These are phyloP conservation scores for Ballota nigra DNA, from an alignment of 257 asterid species.

Conservation along the genomic window DNA sequence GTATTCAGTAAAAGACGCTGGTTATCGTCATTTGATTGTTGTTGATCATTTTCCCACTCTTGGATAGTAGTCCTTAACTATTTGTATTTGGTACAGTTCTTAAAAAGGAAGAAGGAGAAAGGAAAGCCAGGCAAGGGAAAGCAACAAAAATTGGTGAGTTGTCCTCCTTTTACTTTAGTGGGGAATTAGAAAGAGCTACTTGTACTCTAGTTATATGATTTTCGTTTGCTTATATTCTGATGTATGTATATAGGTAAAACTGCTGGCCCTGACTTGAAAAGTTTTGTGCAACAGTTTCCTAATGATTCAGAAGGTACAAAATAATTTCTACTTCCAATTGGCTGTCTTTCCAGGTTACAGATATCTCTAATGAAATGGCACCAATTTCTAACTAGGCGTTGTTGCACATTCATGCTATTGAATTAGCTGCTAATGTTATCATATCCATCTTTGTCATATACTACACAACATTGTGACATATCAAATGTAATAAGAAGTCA, in stretches of 20 bases:
- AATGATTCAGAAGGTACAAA: constrained; percentile 63
- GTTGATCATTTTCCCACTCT: background rate
- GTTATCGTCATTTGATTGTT: background rate
- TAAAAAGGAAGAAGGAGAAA: constrained; percentile 90
- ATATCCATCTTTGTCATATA: background rate
- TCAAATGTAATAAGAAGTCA: background rate
- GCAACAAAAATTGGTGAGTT: constrained; percentile 51
- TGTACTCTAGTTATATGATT: constrained; percentile 2
- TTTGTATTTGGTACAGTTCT: constrained; percentile 48
- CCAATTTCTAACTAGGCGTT: background rate
- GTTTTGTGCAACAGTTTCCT: constrained; percentile 69
- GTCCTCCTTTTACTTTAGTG: constrained; percentile 5
- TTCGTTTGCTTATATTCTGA: background rate
- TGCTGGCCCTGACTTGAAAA: constrained; percentile 73
- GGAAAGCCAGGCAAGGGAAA: constrained; percentile 62
- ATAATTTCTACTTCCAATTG: background rate
- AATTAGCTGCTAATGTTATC: background rate
- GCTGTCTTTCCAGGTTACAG: background rate
- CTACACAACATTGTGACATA: background rate
- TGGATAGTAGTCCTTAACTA: background rate
- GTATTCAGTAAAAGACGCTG: no score
- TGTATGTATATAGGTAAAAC: constrained; percentile 49
- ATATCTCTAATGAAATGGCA: background rate
- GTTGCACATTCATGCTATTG: background rate
- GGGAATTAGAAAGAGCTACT: background rate